Conservation (phyloP, 1,284 basidiomycete genomes). For the Microbotryomycetes sp. region DNA sequence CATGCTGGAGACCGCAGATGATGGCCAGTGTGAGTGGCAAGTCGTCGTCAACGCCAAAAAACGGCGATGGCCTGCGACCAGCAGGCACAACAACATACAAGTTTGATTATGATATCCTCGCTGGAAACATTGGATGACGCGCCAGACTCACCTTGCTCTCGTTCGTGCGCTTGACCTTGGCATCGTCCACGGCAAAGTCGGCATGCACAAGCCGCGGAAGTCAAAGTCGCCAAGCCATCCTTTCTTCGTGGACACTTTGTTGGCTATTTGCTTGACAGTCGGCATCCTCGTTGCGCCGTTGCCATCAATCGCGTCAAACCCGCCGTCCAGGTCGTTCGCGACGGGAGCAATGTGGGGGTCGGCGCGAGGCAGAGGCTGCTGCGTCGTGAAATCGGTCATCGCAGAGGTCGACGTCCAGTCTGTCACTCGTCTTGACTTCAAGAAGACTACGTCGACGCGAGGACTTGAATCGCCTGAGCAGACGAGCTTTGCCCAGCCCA, state of each 20-base stretch:
- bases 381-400: background rate
- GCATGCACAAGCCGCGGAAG: constrained; percentile 26
- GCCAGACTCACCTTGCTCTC: constrained; percentile 47
- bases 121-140: constrained; percentile 49
- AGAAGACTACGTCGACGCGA: too few species aligned
- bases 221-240: constrained; percentile 62
- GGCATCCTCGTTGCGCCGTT: background rate
- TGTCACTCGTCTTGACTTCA: too few species aligned
- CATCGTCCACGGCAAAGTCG: constrained; percentile 8
- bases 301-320: background rate
- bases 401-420: too few species aligned
- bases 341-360: background rate
- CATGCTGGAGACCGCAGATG: constrained; percentile 54
- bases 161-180: background rate
- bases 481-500: too few species aligned
- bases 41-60: constrained; percentile 62
- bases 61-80: constrained; percentile 51
- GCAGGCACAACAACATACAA: constrained; percentile 12
- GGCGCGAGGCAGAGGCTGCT: background rate
- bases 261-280: background rate
- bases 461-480: too few species aligned
- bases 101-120: constrained; percentile 23
- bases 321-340: background rate
- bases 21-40: constrained; percentile 63
- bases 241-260: constrained; percentile 40